Conservation (phyloP, 495 filamentous ascomycete genomes). For the Staphylotrichum longicolle region DNA sequence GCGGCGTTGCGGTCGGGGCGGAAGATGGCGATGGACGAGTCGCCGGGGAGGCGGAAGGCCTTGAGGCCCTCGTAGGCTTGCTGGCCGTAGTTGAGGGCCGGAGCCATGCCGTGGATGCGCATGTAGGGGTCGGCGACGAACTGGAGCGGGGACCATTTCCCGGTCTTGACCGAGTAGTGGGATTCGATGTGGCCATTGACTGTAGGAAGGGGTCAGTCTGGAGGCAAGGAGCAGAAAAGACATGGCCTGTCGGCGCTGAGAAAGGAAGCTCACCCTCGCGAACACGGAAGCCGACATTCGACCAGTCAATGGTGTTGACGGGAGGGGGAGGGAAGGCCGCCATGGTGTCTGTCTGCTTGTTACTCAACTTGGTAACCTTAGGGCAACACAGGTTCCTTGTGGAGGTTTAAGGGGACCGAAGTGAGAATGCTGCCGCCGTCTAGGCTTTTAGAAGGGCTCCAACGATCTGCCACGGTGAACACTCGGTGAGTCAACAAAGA, state of each 20-base stretch:
- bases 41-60: constrained; percentile 72
- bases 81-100: constrained; percentile 87
- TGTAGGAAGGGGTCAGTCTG: constrained; percentile 28
- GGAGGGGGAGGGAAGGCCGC: constrained; percentile 76
- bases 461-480: no score
- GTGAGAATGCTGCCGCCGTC: no score
- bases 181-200: constrained; percentile 78
- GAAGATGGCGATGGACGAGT: constrained; percentile 69
- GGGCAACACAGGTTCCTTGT: neutral
- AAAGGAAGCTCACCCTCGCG: constrained; percentile 64
- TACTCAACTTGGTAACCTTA: neutral
- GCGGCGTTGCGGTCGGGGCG: constrained; percentile 74
- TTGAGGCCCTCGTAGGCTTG: constrained; percentile 95
- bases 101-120: constrained; percentile 83
- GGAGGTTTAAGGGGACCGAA: no score
- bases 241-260: no score
- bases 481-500: neutral
- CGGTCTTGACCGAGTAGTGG: constrained; percentile 65
- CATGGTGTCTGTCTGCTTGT: constrained; percentile 29
- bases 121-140: constrained; percentile 78
- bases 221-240: neutral
- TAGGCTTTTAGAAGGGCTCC: no score
- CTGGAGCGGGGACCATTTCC: constrained; percentile 67
- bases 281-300: constrained; percentile 83
- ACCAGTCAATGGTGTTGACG: constrained; percentile 84